Evolutionary conservation across 2,329 filamentous ascomycete species (phyloP).

Genomic region (Arthroderma sp.): DNA sequence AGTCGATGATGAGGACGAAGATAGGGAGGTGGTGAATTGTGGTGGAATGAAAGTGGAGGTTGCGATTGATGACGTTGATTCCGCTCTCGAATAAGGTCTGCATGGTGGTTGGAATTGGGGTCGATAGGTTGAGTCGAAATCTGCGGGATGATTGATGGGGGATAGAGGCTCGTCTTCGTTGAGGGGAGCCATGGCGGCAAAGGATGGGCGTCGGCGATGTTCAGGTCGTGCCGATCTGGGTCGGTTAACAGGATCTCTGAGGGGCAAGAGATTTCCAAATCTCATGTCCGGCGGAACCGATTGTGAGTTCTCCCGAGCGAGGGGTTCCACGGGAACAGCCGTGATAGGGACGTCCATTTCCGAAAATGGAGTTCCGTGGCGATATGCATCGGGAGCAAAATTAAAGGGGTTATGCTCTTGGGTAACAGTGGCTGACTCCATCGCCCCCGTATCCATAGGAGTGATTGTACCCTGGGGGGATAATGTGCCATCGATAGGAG

Average conservation of each 20-base stretch:
- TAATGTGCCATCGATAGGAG: conserved; percentile 9
- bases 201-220: conserved; percentile 17
- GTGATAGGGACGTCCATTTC: conserved; percentile 82
- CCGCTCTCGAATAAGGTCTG: too few relatives aligned
- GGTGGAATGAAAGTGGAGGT: neutral
- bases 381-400: conserved; percentile 42
- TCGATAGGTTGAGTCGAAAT: conserved; percentile 13
- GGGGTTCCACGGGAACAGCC: conserved; percentile 53
- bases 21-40: neutral
- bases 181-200: conserved; percentile 16
- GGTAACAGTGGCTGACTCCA: conserved; percentile 28
- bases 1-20: conserved; percentile 15
- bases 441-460: conserved; percentile 12
- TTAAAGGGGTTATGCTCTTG: conserved; percentile 33
- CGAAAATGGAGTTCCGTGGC: conserved; percentile 58
- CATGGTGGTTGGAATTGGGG: conserved; percentile 11
- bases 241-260: conserved; percentile 34
- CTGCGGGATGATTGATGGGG: conserved; percentile 22
- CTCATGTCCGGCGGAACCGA: conserved; percentile 92
- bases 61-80: neutral
- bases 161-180: conserved; percentile 15
- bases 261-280: conserved; percentile 41
- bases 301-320: conserved; percentile 68
- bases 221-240: conserved; percentile 29
- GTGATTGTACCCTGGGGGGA: conserved; percentile 21